Evolutionary conservation across 192 early-diverging fungal genomes (phyloP), one percentile per base, ranked within the genome.

Genomic region (Podochytrium sp.): DNA sequence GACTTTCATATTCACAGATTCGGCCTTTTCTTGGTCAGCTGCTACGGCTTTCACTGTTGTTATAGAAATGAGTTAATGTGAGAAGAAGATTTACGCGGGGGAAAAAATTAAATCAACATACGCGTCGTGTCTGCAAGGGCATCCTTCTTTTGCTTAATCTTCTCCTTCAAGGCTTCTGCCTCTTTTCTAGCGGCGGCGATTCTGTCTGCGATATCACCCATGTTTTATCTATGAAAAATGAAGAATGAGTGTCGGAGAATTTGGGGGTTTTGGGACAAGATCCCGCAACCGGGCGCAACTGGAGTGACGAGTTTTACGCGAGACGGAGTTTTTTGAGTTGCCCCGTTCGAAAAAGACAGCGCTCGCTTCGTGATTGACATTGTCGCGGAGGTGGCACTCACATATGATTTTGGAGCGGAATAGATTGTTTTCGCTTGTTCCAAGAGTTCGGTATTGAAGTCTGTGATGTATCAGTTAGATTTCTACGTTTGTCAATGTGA

Each of bases 121-220:
- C 96, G 84, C 62, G 96, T 94, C 52, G 94, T 96, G 84, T 99
- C 98, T 27, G 93, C 94, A 37, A 99, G 89, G 57, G 95, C 92
- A 70, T 95, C 92, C 79, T 92, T 94, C 75, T 93, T 97, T 76
- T 91, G 90, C 83, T 93, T 94, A 80, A 99, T 97, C 78, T 91
- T 91, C 71, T 99, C 97, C 81, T 98, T 99, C 43, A 99, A 80
- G 56, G 86, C 85, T 82, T 99, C 97, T 27, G 97, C 96, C 69
- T 99, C 97, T 77, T 93, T 92, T 75, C 95, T 86, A 53, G 96
- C 96, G 30, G 86, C 86, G 40, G 90, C 89, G 71, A 98, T 96
- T 79, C 94, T 83, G 73, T 98, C 96, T 14, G 90, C 87, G 53
- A 98, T 92, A 78, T 99, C 96, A 66, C 83, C 81, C 90, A 91